These are phyloP conservation scores for Oryza coarctata DNA, from an alignment of 176 grass and related monocot genomes.

Conservation along the genomic window DNA sequence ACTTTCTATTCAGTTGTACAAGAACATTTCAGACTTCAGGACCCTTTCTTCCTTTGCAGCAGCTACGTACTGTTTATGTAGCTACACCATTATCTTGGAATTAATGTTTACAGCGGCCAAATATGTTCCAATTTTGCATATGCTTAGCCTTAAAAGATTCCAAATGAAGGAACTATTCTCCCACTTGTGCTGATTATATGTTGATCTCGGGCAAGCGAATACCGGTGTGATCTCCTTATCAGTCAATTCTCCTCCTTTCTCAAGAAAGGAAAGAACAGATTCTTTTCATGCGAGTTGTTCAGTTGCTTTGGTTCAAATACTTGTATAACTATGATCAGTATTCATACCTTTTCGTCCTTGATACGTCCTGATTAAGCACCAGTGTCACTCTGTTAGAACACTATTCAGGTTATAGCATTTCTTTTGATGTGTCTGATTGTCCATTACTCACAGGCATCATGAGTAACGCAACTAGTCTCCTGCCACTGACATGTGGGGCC, in stretches of 20 bases:
- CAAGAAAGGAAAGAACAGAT: not conserved
- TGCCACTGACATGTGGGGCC: no score
- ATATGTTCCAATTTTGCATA: not conserved
- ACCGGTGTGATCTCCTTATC: not conserved
- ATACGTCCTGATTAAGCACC: not conserved
- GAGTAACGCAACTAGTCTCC: no score
- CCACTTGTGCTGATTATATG: not conserved
- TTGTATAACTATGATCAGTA: not conserved
- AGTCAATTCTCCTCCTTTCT: not conserved
- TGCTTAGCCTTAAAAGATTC: not conserved
- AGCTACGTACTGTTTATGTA: not conserved
- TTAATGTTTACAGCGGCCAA: not conserved
- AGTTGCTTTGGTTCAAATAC: not conserved
- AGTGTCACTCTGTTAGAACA: not conserved
- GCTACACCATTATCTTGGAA: not conserved
- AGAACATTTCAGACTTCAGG: not conserved
- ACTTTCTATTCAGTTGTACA: not conserved
- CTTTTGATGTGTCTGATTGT: not conserved
- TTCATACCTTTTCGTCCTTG: not conserved
- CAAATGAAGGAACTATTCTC: conserved; percentile 23
- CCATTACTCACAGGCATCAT: not conserved
- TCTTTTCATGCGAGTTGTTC: not conserved
- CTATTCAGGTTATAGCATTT: not conserved
- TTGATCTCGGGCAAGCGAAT: not conserved
- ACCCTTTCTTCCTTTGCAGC: not conserved